These are phyloP conservation scores for Saccharomyces hybrid DNA, from an alignment of 1,139 yeast genomes.

Conservation along the genomic window DNA sequence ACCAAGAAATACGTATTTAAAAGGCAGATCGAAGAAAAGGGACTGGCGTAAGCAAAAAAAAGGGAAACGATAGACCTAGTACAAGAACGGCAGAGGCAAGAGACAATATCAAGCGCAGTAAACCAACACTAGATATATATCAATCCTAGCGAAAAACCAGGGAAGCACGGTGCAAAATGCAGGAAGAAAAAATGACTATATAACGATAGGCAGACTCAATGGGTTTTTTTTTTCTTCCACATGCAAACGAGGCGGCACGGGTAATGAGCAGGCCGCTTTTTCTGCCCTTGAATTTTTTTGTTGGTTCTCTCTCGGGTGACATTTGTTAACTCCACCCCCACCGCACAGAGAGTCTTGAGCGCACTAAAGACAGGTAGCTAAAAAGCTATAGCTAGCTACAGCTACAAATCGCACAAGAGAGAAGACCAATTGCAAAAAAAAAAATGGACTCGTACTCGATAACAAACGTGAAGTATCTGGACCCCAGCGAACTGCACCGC, in stretches of 20 bases:
- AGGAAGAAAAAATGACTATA: background rate
- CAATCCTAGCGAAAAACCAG: background rate
- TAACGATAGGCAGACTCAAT: background rate
- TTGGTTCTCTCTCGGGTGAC: background rate
- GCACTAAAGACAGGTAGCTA: background rate
- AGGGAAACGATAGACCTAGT: background rate
- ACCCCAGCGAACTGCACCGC: slow-evolving; percentile 19
- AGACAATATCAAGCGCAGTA: background rate
- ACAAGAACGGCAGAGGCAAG: background rate
- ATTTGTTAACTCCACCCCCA: background rate
- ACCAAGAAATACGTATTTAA: background rate
- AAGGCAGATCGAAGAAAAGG: background rate
- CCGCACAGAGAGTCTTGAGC: background rate
- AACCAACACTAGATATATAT: background rate
- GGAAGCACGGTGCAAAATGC: background rate
- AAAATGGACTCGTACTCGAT: slow-evolving; percentile 9
- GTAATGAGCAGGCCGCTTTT: background rate
- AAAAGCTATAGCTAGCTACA: background rate
- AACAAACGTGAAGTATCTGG: slow-evolving; percentile 21
- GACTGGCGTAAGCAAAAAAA: background rate
- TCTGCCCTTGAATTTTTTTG: background rate
- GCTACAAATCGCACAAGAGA: background rate
- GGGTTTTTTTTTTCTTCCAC: background rate
- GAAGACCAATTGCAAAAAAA: background rate
- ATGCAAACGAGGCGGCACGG: background rate